Percentiles rank a stretch among this genome's conserved stretches.
Conservation (phyloP, 257 asterid genomes). For the Solanum pimpinellifolium region DNA sequence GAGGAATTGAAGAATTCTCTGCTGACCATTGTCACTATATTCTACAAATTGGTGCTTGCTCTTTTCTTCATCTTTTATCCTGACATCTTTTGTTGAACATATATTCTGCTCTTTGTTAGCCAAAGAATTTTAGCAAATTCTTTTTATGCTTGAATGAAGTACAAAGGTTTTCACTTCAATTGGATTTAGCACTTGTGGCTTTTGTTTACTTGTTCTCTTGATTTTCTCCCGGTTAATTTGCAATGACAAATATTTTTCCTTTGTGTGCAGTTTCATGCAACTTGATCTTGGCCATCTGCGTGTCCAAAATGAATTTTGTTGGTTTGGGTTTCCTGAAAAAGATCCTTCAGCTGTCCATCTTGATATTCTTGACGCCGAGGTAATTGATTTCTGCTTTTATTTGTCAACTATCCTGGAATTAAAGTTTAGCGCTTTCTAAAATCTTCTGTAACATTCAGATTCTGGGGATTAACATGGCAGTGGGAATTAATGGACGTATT, state of each 20-base stretch:
- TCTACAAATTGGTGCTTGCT: neutral
- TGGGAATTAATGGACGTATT: constrained; percentile 69
- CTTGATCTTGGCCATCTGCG: constrained; percentile 97
- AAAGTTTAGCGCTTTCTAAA: neutral
- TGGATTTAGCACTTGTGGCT: neutral
- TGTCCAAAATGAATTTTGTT: constrained; percentile 56
- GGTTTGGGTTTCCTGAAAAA: constrained; percentile 83
- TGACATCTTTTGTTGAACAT: neutral
- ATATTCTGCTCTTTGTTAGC: neutral
- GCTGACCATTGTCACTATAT: neutral
- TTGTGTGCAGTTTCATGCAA: constrained; percentile 77
- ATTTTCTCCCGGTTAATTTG: neutral
- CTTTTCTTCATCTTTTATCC: neutral
- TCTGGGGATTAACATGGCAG: constrained; percentile 86
- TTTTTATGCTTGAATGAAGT: neutral
- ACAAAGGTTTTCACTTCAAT: neutral
- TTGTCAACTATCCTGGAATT: neutral
- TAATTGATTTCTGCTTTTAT: constrained; percentile 11
- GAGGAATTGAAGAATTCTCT: neutral
- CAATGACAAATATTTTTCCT: neutral
- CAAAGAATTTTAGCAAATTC: neutral
- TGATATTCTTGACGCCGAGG: constrained; percentile 97
- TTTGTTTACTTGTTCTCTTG: neutral
- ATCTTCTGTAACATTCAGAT: constrained; percentile 37
- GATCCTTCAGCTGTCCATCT: constrained; percentile 97